These are phyloP conservation scores for Leccinum boreale DNA, from an alignment of 768 basidiomycete species.

Conservation along the genomic window DNA sequence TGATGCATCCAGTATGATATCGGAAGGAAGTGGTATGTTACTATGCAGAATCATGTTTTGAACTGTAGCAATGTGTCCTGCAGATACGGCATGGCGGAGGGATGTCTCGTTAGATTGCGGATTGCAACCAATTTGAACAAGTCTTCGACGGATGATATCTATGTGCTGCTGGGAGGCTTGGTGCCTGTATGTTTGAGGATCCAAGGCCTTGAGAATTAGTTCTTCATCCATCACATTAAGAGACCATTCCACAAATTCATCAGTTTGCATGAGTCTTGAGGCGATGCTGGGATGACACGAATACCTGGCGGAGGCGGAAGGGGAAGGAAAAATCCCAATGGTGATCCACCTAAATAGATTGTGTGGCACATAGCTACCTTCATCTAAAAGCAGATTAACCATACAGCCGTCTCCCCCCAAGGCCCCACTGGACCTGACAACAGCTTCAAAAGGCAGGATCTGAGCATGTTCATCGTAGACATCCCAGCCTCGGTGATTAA, in stretches of 20 bases:
- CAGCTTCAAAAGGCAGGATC: neutral
- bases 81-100: neutral
- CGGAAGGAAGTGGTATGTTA: neutral
- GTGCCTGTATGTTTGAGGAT: rapidly evolving
- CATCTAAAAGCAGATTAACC: neutral
- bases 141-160: neutral
- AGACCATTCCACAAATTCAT: neutral
- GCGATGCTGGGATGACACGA: neutral
- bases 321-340: no score
- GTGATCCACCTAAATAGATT: neutral
- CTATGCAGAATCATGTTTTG: neutral
- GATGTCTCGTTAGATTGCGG: neutral
- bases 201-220: neutral
- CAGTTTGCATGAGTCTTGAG: neutral
- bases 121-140: neutral
- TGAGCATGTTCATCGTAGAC: rapidly evolving
- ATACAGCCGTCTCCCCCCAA: neutral
- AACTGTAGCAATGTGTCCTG: neutral
- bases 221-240: neutral
- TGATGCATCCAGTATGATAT: neutral
- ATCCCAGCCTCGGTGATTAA: neutral
- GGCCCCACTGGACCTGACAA: no score
- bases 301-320: no score
- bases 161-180: neutral
- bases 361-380: neutral